Base-by-base conservation (phyloP, 1,284 basidiomycete genomes). In the Marasmius fiardii region DNA sequence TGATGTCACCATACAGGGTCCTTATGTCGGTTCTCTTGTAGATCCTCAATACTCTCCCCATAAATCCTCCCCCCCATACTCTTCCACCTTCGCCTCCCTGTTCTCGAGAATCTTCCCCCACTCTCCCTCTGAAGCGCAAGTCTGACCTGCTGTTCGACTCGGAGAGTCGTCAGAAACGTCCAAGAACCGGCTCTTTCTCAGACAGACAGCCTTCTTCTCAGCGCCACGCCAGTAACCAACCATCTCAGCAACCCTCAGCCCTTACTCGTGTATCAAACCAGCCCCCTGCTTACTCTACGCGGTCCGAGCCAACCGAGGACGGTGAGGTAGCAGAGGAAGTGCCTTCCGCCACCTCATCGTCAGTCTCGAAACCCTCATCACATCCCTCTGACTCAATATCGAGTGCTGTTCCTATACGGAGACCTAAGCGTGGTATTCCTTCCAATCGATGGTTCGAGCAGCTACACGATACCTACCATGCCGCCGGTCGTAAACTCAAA, bases 21-120 rank as follows among this genome's bases (percentile, higher is more conserved):
- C 56, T 65, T 61, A 51, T 57, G 58, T 60, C 60, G 53, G 52
- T 59, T 49, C 37, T 55, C 56, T 57, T 64, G 52, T 65, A 88
- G 85, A 78, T 86, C 68, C 75, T 88, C 63, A 82, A 81, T 55
- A 70, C 75, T 57, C 74, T 85, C 55, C 70, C 74, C 55, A 64
- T 75, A 18, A 20, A 16, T 33, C 81, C 79, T 58, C 74, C 86
- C 31, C 83, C 87, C 53, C 78, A 83, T 62, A 76, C 78, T 58
- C 74, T 88, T 55, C 86, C 86, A 31, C 82, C 82, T 56, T 86
- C 86, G 55, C 85, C 86, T 54, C 85, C 85, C 14, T 74, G 77
- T 41, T 88, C 86, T 63, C 80, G 84, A 64, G 73, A 78, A 61
- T 68, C 77, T 65, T 88, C 86, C 60, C 85, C 86, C 55, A 74